phyloP scores from a whole-genome alignment of 1,284 basidiomycete genomes.

The Mycosarcoma maydis region DNA sequence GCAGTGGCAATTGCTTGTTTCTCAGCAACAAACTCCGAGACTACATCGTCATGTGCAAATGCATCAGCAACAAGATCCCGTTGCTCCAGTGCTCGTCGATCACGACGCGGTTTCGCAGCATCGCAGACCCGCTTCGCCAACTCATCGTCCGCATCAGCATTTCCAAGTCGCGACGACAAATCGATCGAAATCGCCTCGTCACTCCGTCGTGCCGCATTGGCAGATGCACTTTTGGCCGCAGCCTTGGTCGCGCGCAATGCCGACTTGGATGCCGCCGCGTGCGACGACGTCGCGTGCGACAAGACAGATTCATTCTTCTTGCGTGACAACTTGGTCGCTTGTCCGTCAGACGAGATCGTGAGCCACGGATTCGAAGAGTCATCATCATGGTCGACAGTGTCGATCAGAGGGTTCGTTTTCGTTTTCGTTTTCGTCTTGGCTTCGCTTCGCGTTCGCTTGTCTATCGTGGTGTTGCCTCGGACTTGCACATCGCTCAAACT shows the following conservation, averaged over 20 bases:
- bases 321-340: slow-evolving; percentile 21
- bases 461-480: no score
- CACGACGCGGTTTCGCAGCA: background rate
- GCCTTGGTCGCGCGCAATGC: slow-evolving; percentile 36
- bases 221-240: slow-evolving; percentile 40
- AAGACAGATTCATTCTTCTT: slow-evolving; percentile 46
- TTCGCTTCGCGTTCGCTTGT: no score
- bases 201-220: slow-evolving; percentile 12
- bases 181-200: slow-evolving; percentile 31
- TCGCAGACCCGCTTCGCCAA: background rate
- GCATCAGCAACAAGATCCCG: slow-evolving; percentile 89
- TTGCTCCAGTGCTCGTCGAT: slow-evolving; percentile 74
- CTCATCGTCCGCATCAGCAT: slow-evolving; percentile 15
- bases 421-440: no score
- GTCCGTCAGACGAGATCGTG: slow-evolving; percentile 3
- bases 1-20: slow-evolving; percentile 81
- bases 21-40: slow-evolving; percentile 84
- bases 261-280: slow-evolving; percentile 33
- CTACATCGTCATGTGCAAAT: slow-evolving; percentile 95
- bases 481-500: no score
- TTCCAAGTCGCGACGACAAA: slow-evolving; percentile 2
- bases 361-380: slow-evolving; percentile 52
- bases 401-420: no score
- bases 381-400: no score
- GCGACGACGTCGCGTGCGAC: slow-evolving; percentile 10